Evolutionary conservation across 208 protist species (phyloP).

Genomic region (Leishmania gerbilli): DNA sequence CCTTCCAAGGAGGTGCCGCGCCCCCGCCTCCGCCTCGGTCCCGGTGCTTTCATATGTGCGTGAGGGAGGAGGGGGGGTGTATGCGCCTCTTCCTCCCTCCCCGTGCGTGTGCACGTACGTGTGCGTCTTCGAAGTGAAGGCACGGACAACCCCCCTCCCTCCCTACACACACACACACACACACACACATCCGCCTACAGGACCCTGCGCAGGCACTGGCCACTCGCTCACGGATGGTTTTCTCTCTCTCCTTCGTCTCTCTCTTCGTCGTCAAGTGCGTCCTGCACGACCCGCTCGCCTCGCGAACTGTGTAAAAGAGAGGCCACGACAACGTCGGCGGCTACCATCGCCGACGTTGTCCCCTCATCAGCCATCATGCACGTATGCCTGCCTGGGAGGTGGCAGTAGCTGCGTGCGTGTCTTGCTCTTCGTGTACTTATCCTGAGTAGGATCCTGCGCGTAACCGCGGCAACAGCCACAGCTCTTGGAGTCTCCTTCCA

Average conservation of each 20-base stretch:
- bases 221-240: neutral
- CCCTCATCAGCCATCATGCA: neutral
- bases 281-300: neutral
- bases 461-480: neutral
- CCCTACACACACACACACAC: neutral
- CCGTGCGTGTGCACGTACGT: neutral
- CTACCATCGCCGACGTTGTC: neutral
- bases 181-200: neutral
- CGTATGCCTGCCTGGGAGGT: neutral
- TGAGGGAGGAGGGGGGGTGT: neutral
- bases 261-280: neutral
- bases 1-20: neutral
- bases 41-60: neutral
- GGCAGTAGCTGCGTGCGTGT: neutral
- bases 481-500: neutral
- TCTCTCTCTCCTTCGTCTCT: constrained; percentile 6
- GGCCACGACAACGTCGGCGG: neutral
- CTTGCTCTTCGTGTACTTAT: neutral
- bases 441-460: neutral
- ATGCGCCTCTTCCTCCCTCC: neutral
- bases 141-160: neutral
- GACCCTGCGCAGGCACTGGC: neutral
- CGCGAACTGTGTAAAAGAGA: neutral
- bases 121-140: neutral
- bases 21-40: too few species aligned